Percentiles rank a stretch among this genome's conserved stretches.
Evolutionary conservation across 257 asterid genomes (phyloP).

Genomic region (Salvia miltiorrhiza): DNA sequence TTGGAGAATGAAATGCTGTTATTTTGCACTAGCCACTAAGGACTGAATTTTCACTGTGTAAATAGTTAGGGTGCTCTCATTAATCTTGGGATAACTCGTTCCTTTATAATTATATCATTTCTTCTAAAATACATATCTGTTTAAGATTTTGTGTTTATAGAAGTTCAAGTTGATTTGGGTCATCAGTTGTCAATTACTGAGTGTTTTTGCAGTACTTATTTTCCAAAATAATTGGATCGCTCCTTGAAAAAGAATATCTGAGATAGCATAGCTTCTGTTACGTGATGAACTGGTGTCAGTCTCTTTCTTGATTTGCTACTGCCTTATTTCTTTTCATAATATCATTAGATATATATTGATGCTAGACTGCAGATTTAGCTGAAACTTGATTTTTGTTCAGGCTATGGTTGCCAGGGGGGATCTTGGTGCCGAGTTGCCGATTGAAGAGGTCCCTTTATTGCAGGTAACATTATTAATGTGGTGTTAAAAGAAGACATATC

Average conservation of each 20-base stretch:
- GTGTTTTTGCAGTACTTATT: neutral
- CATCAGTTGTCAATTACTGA: neutral
- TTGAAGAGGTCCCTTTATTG: conserved; percentile 93
- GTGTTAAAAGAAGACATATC: neutral
- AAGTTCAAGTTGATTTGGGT: conserved; percentile 1
- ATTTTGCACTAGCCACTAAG: neutral
- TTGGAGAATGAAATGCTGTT: neutral
- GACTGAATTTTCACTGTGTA: neutral
- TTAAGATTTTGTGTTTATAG: neutral
- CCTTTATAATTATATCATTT: neutral
- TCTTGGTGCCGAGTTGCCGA: conserved; percentile 95
- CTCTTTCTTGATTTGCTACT: conserved; percentile 3
- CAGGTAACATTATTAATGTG: conserved; percentile 47
- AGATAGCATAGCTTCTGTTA: neutral
- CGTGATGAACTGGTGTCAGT: neutral
- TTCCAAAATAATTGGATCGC: neutral
- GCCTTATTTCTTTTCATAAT: neutral
- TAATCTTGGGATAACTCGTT: neutral
- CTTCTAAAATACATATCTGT: neutral
- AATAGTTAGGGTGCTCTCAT: neutral
- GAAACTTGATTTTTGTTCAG: conserved; percentile 33
- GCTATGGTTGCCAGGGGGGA: conserved; percentile 99
- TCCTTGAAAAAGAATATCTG: neutral
- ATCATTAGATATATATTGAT: conserved; percentile 13
- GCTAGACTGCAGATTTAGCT: conserved; percentile 4